Conservation (phyloP, 768 basidiomycete species). For the Fomitopsis pulvina region DNA sequence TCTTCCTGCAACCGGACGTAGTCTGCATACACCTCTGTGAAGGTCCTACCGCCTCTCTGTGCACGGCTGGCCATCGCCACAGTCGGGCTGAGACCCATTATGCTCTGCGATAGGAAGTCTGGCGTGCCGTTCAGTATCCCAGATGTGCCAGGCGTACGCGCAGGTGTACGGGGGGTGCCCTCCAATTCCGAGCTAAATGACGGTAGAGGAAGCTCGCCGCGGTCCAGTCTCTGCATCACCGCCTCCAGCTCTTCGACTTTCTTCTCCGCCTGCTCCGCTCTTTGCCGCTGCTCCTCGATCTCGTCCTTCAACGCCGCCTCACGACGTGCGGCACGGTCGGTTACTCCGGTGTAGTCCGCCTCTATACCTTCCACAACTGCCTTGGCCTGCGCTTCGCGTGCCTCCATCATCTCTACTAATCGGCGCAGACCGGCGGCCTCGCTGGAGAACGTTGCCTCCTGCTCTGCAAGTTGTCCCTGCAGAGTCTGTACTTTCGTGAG, state of each 20-base stretch:
- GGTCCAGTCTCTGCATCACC: slow-evolving; percentile 64
- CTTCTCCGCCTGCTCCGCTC: slow-evolving; percentile 67
- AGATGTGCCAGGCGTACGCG: slow-evolving; percentile 37
- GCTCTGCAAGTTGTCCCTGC: slow-evolving; percentile 73
- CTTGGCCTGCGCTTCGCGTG: slow-evolving; percentile 80
- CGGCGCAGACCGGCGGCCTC: slow-evolving; percentile 72
- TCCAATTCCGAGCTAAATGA: slow-evolving; percentile 25
- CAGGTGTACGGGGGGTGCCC: slow-evolving; percentile 20
- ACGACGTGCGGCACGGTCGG: slow-evolving; percentile 59
- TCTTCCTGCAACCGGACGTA: slow-evolving; percentile 84
- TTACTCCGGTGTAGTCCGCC: slow-evolving; percentile 69
- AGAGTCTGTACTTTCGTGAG: slow-evolving; percentile 70
- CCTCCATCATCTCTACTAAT: slow-evolving; percentile 80
- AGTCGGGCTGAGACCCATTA: slow-evolving; percentile 77
- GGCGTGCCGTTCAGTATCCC: slow-evolving; percentile 32
- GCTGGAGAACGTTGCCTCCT: slow-evolving; percentile 74
- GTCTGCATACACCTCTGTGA: slow-evolving; percentile 92
- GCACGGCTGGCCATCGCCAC: slow-evolving; percentile 79
- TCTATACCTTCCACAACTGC: slow-evolving; percentile 79
- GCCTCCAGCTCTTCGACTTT: slow-evolving; percentile 64
- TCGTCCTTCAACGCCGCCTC: slow-evolving; percentile 65
- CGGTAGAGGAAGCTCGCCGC: slow-evolving; percentile 63
- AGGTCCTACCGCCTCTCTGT: slow-evolving; percentile 80
- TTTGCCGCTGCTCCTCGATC: slow-evolving; percentile 61
- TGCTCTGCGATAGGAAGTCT: slow-evolving; percentile 43